Evolutionary conservation across 441 rosid genomes (phyloP).

Genomic region (Breynia disticha): DNA sequence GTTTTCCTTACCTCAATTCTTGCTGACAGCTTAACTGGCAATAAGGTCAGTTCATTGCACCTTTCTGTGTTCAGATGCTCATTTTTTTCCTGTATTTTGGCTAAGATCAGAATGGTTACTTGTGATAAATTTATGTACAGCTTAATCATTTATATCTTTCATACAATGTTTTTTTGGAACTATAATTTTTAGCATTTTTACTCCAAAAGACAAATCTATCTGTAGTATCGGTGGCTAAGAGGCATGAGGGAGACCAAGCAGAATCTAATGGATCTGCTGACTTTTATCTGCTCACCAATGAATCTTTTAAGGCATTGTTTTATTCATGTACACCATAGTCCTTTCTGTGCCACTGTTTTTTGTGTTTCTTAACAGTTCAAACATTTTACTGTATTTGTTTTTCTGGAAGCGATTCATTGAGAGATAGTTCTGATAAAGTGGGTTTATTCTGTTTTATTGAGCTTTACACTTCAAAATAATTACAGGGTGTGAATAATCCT

Average conservation of each 20-base stretch:
- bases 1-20: constrained; percentile 44
- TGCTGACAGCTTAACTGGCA: constrained; percentile 29
- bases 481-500: constrained; percentile 43
- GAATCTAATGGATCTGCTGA: too few species aligned
- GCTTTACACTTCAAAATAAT: constrained; percentile 1
- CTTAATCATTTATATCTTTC: too few species aligned
- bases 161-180: too few species aligned
- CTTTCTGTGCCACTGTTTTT: not conserved
- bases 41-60: constrained; percentile 34
- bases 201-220: too few species aligned
- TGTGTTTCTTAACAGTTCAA: not conserved
- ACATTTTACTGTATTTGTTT: not conserved
- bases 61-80: constrained; percentile 7
- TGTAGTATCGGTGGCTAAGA: too few species aligned
- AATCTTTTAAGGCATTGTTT: too few species aligned
- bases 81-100: not conserved
- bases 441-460: not conserved
- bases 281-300: too few species aligned
- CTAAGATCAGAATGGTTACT: not conserved
- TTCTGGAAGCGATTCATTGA: not conserved
- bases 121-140: too few species aligned
- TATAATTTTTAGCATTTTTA: too few species aligned
- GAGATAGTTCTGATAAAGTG: not conserved
- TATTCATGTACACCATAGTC: not conserved
- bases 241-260: too few species aligned